A percentile compares a stretch with the other conserved stretches of the same genome.
Conservation (phyloP, 2,329 filamentous ascomycete species). For the Ophiostoma novo-ulmi region DNA sequence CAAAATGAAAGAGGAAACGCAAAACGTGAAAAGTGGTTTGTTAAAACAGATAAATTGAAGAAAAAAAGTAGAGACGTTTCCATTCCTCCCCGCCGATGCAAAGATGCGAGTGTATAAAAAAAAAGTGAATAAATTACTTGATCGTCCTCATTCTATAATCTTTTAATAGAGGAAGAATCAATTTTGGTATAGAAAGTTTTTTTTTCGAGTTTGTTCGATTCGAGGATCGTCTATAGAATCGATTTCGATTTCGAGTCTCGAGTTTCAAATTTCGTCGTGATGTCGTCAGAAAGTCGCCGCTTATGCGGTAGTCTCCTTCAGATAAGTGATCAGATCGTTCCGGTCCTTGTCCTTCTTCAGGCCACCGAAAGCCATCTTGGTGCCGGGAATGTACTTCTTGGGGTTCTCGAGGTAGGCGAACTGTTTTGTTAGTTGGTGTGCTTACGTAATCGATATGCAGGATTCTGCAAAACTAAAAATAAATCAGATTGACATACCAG, state of each 20-base stretch:
- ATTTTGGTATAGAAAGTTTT: slow-evolving; percentile 1
- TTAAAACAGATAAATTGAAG: neutral
- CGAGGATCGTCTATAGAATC: neutral
- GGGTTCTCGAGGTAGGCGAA: slow-evolving; percentile 99
- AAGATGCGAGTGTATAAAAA: slow-evolving; percentile 8
- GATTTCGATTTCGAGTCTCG: neutral
- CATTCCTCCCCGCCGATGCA: slow-evolving; percentile 16
- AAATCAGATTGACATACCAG: slow-evolving; percentile 55
- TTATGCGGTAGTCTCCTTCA: slow-evolving; percentile 65
- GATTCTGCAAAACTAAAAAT: neutral
- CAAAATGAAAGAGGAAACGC: neutral
- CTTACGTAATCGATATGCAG: too few species aligned
- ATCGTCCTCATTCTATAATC: slow-evolving; percentile 6
- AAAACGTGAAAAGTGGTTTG: neutral
- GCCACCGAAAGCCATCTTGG: slow-evolving; percentile 99
- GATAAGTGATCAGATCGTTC: slow-evolving; percentile 94
- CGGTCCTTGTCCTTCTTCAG: slow-evolving; percentile 99
- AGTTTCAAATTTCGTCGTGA: neutral
- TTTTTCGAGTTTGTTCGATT: neutral
- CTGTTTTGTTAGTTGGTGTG: slow-evolving; percentile 40
- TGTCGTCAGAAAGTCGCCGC: slow-evolving; percentile 5
- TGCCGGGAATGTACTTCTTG: slow-evolving; percentile 99
- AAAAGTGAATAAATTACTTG: slow-evolving; percentile 8
- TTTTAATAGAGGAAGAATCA: slow-evolving; percentile 9
- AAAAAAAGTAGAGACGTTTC: slow-evolving; percentile 17